phyloP scores from a whole-genome alignment of 2,329 filamentous ascomycete species.

The Fusarium palustre region DNA sequence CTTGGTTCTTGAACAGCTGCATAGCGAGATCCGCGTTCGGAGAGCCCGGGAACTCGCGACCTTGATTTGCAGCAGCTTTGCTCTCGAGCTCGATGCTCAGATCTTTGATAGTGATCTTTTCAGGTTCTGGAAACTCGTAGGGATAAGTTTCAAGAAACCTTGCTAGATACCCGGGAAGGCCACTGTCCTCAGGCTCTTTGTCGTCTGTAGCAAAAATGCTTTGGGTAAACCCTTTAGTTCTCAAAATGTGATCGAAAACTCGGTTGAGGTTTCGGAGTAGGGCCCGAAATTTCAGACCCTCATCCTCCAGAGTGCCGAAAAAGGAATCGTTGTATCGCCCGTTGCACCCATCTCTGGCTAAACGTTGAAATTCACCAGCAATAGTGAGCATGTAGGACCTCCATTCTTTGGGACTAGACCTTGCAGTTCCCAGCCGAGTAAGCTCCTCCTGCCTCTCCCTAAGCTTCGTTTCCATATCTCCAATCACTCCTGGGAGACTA shows the following conservation, averaged over 20 bases:
- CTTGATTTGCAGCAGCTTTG: conserved; percentile 50
- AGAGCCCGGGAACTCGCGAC: conserved; percentile 55
- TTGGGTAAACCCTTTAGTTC: conserved; percentile 40
- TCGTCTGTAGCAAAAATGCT: conserved; percentile 23
- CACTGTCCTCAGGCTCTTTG: neutral
- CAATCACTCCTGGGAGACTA: conserved; percentile 9
- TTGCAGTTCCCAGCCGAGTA: neutral
- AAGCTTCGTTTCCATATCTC: conserved; percentile 46
- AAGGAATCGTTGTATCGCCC: conserved; percentile 53
- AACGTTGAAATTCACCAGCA: conserved; percentile 51
- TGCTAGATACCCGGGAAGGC: conserved; percentile 47
- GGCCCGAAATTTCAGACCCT: conserved; percentile 47
- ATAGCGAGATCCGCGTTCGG: conserved; percentile 53
- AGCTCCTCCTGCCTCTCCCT: conserved; percentile 21
- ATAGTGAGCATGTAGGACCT: conserved; percentile 52
- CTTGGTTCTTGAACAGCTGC: conserved; percentile 55
- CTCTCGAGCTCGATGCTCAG: conserved; percentile 46
- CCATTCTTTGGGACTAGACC: conserved; percentile 43
- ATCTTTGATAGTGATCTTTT: conserved; percentile 17
- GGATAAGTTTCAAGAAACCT: conserved; percentile 41
- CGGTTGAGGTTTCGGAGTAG: conserved; percentile 49
- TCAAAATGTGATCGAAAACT: conserved; percentile 48
- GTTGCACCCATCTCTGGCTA: conserved; percentile 47
- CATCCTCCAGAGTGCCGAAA: conserved; percentile 48
- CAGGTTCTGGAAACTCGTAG: conserved; percentile 50